Evolutionary conservation across 495 filamentous ascomycete genomes (phyloP).

Genomic region (Penicillium egyptiacum): DNA sequence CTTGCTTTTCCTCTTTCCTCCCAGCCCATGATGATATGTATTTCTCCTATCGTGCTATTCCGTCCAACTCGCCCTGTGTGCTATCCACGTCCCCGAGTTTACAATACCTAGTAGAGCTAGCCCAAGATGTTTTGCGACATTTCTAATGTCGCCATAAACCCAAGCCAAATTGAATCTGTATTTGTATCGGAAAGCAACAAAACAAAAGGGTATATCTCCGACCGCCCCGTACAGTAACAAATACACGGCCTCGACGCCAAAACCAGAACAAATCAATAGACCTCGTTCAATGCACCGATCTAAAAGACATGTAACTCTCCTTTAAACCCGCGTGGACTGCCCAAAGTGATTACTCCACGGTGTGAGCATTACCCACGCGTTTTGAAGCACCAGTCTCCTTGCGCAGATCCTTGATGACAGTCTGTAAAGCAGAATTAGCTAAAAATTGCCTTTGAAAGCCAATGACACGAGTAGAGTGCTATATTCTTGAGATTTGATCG

Average conservation of each 20-base stretch:
- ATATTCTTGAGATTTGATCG: not conserved
- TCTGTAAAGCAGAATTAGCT: slow-evolving; percentile 49
- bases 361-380: slow-evolving; percentile 23
- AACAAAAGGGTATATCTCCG: slow-evolving; percentile 23
- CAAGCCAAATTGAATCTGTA: slow-evolving; percentile 13
- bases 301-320: not conserved
- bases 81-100: slow-evolving; percentile 4
- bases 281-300: not conserved
- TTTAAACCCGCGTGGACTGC: not conserved
- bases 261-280: slow-evolving; percentile 2
- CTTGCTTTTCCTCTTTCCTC: not conserved
- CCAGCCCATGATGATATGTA: not conserved
- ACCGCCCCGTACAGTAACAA: slow-evolving; percentile 2
- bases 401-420: slow-evolving; percentile 70
- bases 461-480: not conserved
- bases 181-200: slow-evolving; percentile 9
- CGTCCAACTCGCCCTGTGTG: not conserved
- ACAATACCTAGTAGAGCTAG: slow-evolving; percentile 20
- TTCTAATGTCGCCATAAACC: not conserved
- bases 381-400: slow-evolving; percentile 53
- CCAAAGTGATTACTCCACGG: slow-evolving; percentile 19
- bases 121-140: not conserved
- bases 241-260: slow-evolving; percentile 14
- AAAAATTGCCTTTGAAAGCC: too few relatives aligned
- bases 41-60: not conserved